These are phyloP conservation scores for Colletotrichum sp. DNA, from an alignment of 2,329 filamentous ascomycete species.

Conservation along the genomic window DNA sequence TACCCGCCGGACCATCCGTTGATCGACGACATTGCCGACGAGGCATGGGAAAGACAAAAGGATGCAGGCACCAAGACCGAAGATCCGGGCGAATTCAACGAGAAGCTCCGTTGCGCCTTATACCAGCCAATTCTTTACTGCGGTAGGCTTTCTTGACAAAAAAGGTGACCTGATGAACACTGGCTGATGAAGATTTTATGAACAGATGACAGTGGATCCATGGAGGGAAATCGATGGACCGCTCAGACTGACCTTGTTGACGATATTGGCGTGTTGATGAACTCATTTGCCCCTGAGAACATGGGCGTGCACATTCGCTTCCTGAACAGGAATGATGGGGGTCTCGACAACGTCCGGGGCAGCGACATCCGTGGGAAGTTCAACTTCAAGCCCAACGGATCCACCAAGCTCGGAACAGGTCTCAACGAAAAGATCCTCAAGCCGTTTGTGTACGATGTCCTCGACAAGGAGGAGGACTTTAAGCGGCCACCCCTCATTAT, in stretches of 20 bases:
- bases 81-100: background rate
- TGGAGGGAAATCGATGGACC: background rate
- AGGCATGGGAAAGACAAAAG: background rate
- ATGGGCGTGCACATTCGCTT: background rate
- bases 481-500: background rate
- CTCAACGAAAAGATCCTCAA: background rate
- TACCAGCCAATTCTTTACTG: background rate
- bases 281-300: background rate
- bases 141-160: background rate
- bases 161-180: background rate
- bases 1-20: background rate
- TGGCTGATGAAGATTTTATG: background rate
- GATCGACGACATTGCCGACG: background rate
- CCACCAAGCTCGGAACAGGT: background rate
- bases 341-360: background rate
- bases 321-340: background rate
- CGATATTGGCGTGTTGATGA: background rate
- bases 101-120: background rate
- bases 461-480: background rate
- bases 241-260: background rate
- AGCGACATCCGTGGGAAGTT: background rate
- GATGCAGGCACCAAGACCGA: background rate
- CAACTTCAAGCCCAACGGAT: background rate
- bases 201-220: background rate
- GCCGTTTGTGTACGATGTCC: background rate